These are phyloP conservation scores for Pseudonitzschia delicatissima DNA, from an alignment of 108 stramenopile species.

Conservation along the genomic window DNA sequence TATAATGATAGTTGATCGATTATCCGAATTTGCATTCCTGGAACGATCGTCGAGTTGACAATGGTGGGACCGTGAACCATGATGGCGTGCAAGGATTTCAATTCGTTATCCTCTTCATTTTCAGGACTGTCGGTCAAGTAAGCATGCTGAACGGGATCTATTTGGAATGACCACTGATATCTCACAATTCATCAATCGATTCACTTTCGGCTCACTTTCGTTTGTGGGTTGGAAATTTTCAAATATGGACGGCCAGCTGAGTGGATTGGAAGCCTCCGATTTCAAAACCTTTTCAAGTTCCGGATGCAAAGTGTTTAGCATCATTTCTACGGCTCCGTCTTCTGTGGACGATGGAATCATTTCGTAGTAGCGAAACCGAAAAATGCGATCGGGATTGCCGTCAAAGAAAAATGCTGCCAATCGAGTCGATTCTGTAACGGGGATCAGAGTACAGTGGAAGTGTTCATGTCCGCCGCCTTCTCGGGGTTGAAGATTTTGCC, in stretches of 20 bases:
- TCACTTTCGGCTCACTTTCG: constrained; percentile 1
- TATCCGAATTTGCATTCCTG: constrained; percentile 70
- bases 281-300: constrained; percentile 48
- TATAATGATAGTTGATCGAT: constrained; percentile 78
- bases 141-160: constrained; percentile 61
- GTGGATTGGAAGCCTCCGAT: constrained; percentile 17
- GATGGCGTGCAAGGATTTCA: constrained; percentile 53
- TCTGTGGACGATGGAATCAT: constrained; percentile 21
- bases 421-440: constrained; percentile 32
- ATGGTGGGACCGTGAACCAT: constrained; percentile 81
- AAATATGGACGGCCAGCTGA: constrained; percentile 41
- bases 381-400: constrained; percentile 72
- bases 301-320: constrained; percentile 55
- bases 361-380: constrained; percentile 79
- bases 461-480: constrained; percentile 87
- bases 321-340: constrained; percentile 45
- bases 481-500: constrained; percentile 45
- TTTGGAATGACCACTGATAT: constrained; percentile 58
- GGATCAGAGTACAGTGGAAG: constrained; percentile 79
- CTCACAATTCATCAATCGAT: constrained; percentile 49
- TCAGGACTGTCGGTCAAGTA: constrained; percentile 31
- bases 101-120: not conserved
- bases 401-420: constrained; percentile 87
- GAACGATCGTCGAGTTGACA: constrained; percentile 71
- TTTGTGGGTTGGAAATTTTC: constrained; percentile 12